phyloP scores from a whole-genome alignment of 176 grass and related monocot species.

The Oryza meridionalis region DNA sequence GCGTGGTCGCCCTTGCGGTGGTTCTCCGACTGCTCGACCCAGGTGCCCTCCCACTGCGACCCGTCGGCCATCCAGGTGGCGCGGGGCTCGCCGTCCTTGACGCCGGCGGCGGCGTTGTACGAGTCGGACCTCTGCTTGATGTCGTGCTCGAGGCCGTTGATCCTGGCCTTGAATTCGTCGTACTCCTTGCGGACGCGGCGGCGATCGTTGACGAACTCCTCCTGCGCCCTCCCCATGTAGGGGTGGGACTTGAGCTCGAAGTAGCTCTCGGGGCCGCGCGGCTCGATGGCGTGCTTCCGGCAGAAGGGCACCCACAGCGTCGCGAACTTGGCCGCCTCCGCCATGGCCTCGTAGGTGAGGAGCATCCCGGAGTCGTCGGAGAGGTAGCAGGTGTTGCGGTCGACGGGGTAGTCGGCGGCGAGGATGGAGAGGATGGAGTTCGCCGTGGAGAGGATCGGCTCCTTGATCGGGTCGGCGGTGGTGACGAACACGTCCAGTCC shows the following conservation, averaged over 20 bases:
- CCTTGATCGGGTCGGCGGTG: slow-evolving; percentile 85
- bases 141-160: slow-evolving; percentile 58
- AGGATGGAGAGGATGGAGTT: slow-evolving; percentile 97
- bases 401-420: slow-evolving; percentile 80
- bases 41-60: slow-evolving; percentile 74
- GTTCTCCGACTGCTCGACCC: slow-evolving; percentile 65
- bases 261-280: slow-evolving; percentile 73
- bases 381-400: slow-evolving; percentile 80
- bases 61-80: slow-evolving; percentile 84
- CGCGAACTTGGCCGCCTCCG: slow-evolving; percentile 78
- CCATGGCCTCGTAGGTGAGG: slow-evolving; percentile 89
- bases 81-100: slow-evolving; percentile 36
- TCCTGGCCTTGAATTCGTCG: slow-evolving; percentile 83
- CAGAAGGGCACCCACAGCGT: slow-evolving; percentile 91
- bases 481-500: slow-evolving; percentile 88
- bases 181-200: slow-evolving; percentile 81
- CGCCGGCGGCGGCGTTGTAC: slow-evolving; percentile 56
- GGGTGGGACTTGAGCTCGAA: slow-evolving; percentile 88
- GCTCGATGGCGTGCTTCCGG: slow-evolving; percentile 86
- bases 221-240: slow-evolving; percentile 70
- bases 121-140: slow-evolving; percentile 70
- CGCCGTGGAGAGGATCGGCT: slow-evolving; percentile 79
- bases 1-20: slow-evolving; percentile 93
- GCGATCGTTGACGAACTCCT: slow-evolving; percentile 90
- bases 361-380: slow-evolving; percentile 88